Evolutionary conservation across 1,139 yeast genomes (phyloP).

Genomic region (Yamadazyma friedrichii): DNA sequence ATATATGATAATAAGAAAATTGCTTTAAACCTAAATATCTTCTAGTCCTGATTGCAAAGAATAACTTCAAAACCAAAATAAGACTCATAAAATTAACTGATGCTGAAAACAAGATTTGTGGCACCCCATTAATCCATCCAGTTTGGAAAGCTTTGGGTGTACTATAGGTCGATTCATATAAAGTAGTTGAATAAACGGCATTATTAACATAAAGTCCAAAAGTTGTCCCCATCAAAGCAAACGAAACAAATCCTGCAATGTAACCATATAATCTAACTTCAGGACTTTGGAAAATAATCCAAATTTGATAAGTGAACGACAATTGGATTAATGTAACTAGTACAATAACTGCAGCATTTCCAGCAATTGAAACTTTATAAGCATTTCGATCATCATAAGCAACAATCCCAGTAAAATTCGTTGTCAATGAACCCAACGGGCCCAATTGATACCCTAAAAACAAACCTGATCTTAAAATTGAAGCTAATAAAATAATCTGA

Average conservation of each 20-base stretch:
- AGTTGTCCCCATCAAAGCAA: conserved; percentile 35
- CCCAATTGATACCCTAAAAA: conserved; percentile 54
- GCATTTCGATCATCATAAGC: conserved; percentile 22
- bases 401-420: conserved; percentile 48
- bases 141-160: conserved; percentile 7
- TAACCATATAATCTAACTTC: conserved; percentile 38
- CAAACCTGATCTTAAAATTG: conserved; percentile 60
- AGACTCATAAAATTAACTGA: conserved; percentile 64
- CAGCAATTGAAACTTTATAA: conserved; percentile 48
- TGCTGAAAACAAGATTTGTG: conserved; percentile 63
- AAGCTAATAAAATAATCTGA: conserved; percentile 52
- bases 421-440: conserved; percentile 49
- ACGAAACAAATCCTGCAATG: conserved; percentile 38
- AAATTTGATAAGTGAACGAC: conserved; percentile 70
- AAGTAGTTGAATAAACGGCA: conserved; percentile 17
- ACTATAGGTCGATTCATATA: conserved; percentile 8
- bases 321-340: conserved; percentile 58
- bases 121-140: conserved; percentile 43
- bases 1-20: conserved; percentile 76
- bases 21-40: conserved; percentile 75
- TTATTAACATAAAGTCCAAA: conserved; percentile 53
- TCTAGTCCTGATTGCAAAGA: conserved; percentile 67
- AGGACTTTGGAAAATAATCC: conserved; percentile 63
- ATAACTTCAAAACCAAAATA: conserved; percentile 59
- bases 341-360: conserved; percentile 58